phyloP scores from a whole-genome alignment of 768 basidiomycete species.

The Sporobolomyces phaffii region DNA sequence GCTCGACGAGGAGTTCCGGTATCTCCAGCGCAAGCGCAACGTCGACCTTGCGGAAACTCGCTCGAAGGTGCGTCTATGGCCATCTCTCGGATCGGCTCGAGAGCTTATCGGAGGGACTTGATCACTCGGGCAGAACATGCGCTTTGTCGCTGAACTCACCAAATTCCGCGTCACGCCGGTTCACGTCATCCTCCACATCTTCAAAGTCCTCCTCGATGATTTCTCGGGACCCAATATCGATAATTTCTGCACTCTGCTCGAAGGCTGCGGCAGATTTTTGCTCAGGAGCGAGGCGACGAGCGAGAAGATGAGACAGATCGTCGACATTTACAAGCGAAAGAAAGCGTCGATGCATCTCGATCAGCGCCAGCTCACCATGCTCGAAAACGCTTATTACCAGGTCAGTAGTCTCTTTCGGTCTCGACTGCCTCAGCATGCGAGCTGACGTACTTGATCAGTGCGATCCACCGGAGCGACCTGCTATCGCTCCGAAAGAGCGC shows the following conservation, averaged over 20 bases:
- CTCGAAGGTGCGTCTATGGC: conserved; percentile 64
- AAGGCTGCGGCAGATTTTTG: conserved; percentile 88
- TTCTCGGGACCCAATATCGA: conserved; percentile 89
- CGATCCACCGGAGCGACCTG: conserved; percentile 90
- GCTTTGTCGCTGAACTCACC: conserved; percentile 83
- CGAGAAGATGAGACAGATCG: conserved; percentile 64
- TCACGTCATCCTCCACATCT: conserved; percentile 86
- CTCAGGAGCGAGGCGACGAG: conserved; percentile 79
- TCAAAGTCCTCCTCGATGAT: conserved; percentile 95
- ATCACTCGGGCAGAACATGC: conserved; percentile 62
- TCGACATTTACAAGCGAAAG: conserved; percentile 85
- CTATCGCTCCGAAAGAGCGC: conserved; percentile 75
- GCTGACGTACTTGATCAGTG: conserved; percentile 55
- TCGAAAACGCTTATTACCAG: conserved; percentile 98
- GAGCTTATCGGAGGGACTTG: too few relatives aligned
- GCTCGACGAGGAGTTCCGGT: conserved; percentile 96
- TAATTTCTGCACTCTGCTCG: conserved; percentile 80
- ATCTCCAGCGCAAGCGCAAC: conserved; percentile 87
- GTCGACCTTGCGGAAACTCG: conserved; percentile 80
- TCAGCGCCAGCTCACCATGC: conserved; percentile 73
- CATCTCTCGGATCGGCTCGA: too few relatives aligned
- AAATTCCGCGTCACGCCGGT: conserved; percentile 87
- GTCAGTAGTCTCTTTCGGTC: conserved; percentile 48
- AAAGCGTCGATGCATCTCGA: conserved; percentile 90
- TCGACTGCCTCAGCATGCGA: neutral